Base-by-base conservation (phyloP, 352 stramenopile genomes). In the Globisporangium recalcitrans region DNA sequence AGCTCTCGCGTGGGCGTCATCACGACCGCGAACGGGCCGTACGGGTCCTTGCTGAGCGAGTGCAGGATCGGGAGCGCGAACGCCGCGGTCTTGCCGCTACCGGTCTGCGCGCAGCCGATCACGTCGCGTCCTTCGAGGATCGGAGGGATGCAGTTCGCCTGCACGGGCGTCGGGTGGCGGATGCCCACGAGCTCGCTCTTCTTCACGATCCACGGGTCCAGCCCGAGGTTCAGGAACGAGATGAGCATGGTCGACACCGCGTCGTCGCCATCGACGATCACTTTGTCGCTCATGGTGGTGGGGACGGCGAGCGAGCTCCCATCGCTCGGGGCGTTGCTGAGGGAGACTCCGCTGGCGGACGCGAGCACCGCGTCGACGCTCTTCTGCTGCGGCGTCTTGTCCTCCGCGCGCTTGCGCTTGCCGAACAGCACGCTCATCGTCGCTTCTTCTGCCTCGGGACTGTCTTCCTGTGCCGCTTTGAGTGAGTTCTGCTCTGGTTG, bases 1-100 rank as follows among this genome's bases (percentile, higher is more conserved):
- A 99, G 79, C 80, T 99, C 98, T 21, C 98, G 76, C 34, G 97
- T 99, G 5, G 97, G 97, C 53, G 96, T 98, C 31, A 99, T 70
- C 49, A 99, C 88, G 19, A 99, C 75, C 0, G 90, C 96, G 74
- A 95, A 99, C 31, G 98, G 96, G 3, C 96, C 96, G 64, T 97
- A 98, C 55, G 81, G 85, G 58, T 99, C 95, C 52, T 93, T 81
- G 55, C 85, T 93, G n/a, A 99, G 80, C 14, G 74, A 68, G 63
- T 99, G 93, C 27, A 99, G 78, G 67, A 99, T 98, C 10, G 97
- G 97, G 42, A 99, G 80, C 27, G 92, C 93, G 74, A 99, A 99
- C 16, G 97, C 95, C 21, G 96, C 97, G 13, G 98, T 99, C 84
- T 99, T 99, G 32, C 98, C 98, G 47, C 79, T 97, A 53, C 98